phyloP scores from a whole-genome alignment of 306 rosid species.

The Quercus aquifolioides region DNA sequence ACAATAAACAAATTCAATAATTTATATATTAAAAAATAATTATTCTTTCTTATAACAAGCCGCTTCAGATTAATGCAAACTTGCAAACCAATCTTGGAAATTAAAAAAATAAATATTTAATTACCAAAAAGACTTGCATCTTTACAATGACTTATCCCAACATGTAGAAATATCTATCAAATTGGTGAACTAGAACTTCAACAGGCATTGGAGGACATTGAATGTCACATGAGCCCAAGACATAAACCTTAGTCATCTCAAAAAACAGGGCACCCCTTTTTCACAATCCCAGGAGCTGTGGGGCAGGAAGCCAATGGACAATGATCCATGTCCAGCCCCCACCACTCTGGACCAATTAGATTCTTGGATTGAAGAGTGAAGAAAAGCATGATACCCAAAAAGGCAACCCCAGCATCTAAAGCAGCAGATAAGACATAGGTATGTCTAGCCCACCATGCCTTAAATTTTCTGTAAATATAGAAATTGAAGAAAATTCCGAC shows the following conservation, averaged over 20 bases:
- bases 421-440: conserved; percentile 69
- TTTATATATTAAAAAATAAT: background rate
- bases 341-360: conserved; percentile 50
- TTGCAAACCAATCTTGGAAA: background rate
- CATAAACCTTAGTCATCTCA: background rate
- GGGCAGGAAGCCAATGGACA: conserved; percentile 65
- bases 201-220: background rate
- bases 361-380: conserved; percentile 48
- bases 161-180: background rate
- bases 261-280: conserved; percentile 48
- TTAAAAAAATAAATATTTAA: background rate
- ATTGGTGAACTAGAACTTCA: background rate
- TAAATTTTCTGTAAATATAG: conserved; percentile 35
- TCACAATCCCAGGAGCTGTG: conserved; percentile 52
- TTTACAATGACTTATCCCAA: background rate
- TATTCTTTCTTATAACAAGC: background rate
- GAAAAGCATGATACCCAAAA: conserved; percentile 42
- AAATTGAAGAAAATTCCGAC: conserved; percentile 74
- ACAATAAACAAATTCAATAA: background rate
- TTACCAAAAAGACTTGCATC: background rate
- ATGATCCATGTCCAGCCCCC: conserved; percentile 48
- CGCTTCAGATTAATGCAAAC: too few relatives aligned
- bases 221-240: too few relatives aligned
- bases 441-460: conserved; percentile 72
- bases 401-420: conserved; percentile 70